Evolutionary conservation across 352 stramenopile genomes (phyloP).

Genomic region (Sclerospora graminicola): DNA sequence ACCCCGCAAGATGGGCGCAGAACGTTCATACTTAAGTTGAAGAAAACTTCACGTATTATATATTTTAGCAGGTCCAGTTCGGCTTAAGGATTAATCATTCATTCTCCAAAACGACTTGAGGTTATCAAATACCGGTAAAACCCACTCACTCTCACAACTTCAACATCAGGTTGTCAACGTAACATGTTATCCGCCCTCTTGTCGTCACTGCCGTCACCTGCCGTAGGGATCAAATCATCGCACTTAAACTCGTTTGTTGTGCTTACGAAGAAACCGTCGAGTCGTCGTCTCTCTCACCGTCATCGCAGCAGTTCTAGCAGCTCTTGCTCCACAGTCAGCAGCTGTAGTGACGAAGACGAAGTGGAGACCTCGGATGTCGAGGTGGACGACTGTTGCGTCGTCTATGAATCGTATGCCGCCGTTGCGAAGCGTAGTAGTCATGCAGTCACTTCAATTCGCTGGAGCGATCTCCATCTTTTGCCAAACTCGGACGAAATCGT

Average conservation of each 20-base stretch:
- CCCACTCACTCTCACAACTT: slow-evolving; percentile 3
- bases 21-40: not conserved
- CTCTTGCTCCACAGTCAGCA: slow-evolving; percentile 27
- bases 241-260: slow-evolving; percentile 32
- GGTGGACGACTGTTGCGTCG: slow-evolving; percentile 33
- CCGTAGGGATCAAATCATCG: not conserved
- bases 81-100: too few relatives aligned
- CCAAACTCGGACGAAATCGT: slow-evolving; percentile 6
- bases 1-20: too few relatives aligned
- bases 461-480: slow-evolving; percentile 55
- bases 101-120: too few relatives aligned
- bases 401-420: slow-evolving; percentile 69
- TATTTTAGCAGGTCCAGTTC: too few relatives aligned
- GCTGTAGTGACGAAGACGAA: slow-evolving; percentile 30
- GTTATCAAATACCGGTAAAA: not conserved
- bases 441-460: slow-evolving; percentile 33
- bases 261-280: slow-evolving; percentile 22
- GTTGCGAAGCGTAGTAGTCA: slow-evolving; percentile 38
- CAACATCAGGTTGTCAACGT: slow-evolving; percentile 5
- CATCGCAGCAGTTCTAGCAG: slow-evolving; percentile 22
- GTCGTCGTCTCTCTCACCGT: slow-evolving; percentile 18
- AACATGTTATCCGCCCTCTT: slow-evolving; percentile 15
- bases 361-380: slow-evolving; percentile 17
- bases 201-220: slow-evolving; percentile 23
- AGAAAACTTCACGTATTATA: not conserved